Percentiles rank a stretch among this genome's conserved stretches.
Evolutionary conservation across 2,329 filamentous ascomycete species (phyloP).

Genomic region (Diaporthe sp.): DNA sequence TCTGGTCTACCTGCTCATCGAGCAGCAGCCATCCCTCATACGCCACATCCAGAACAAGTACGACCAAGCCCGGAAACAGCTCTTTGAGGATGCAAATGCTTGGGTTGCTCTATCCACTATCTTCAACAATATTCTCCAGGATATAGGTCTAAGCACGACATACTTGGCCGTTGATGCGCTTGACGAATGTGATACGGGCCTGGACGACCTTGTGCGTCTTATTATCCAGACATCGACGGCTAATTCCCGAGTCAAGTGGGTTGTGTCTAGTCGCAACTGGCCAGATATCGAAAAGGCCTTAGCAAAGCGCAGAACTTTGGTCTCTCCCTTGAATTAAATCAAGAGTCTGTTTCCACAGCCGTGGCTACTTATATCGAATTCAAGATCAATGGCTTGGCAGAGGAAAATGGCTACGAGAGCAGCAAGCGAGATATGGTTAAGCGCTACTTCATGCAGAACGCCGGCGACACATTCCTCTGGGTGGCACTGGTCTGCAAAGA

Average conservation of each 20-base stretch:
- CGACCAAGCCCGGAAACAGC: slow-evolving; percentile 41
- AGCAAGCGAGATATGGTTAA: slow-evolving; percentile 31
- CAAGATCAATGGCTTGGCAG: slow-evolving; percentile 47
- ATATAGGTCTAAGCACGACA: slow-evolving; percentile 42
- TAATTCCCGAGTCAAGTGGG: slow-evolving; percentile 49
- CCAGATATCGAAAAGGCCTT: slow-evolving; percentile 48
- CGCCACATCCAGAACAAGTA: slow-evolving; percentile 47
- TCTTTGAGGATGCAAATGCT: slow-evolving; percentile 52
- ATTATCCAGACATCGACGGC: slow-evolving; percentile 41
- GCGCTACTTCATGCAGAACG: slow-evolving; percentile 44
- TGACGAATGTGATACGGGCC: too few species aligned
- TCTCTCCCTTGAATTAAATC: slow-evolving; percentile 52
- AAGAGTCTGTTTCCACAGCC: slow-evolving; percentile 25
- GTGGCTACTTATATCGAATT: slow-evolving; percentile 42
- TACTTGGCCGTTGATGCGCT: too few species aligned
- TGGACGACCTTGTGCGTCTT: slow-evolving; percentile 50
- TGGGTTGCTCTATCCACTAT: slow-evolving; percentile 51
- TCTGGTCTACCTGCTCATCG: too few species aligned
- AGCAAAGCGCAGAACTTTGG: slow-evolving; percentile 37
- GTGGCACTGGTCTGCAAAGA: slow-evolving; percentile 43
- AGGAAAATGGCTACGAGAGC: slow-evolving; percentile 40
- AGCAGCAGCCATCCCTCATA: slow-evolving; percentile 46
- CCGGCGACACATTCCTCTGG: slow-evolving; percentile 49
- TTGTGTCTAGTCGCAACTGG: too few species aligned
- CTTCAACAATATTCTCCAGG: slow-evolving; percentile 51